Base-by-base conservation (phyloP, 2,329 filamentous ascomycete genomes). In the Aspergillus ochraceus region DNA sequence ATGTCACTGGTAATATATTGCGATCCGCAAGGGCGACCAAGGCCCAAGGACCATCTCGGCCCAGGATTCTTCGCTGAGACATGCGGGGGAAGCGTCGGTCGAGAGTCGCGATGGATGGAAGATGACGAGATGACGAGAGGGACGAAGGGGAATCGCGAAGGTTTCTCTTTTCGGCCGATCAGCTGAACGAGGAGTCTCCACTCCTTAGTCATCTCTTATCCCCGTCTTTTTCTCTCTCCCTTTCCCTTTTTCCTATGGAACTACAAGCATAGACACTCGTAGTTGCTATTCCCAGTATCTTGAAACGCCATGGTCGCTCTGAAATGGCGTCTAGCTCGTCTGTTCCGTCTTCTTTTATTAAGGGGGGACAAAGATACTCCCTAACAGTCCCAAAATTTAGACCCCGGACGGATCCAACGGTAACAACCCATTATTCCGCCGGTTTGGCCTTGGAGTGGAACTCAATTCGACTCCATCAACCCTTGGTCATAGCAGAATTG, bases 281-380 rank as follows among this genome's bases (percentile, higher is more conserved):
- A 42, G 1, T 17, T 17, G 1, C 2, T n/a, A n/a, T 2, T 6
- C 1, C 6, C 36, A 8, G n/a, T 42, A 1, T 1, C 6, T 2
- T 17, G 36, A 42, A n/a, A 42, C 36, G 36, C 36, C 36, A n/a
- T 42, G 36, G 12, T n/a, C 17, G 36, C 36, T 8, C 9, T 17
- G 17, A 19, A 24, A 19, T 24, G 19, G 39, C n/a, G 6, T 42
- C 6, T 42, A 14, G 12, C 14, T 5, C 39, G 12, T 42, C 20
- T 47, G 19, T 24, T 47, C 4, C 8, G 6, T 22, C 20, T 24
- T 12, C 45, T 10, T 22, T 22, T 47, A 5, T 17, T 14, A 36
- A 17, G 12, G 20, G 11, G 45, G 19, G 4, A 47, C 20, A 8
- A 22, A 9, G 42, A 8, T 17, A 22, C 19, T 24, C 19, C 11